phyloP scores from a whole-genome alignment of 2,329 filamentous ascomycete genomes.

The Claviceps maximensis region DNA sequence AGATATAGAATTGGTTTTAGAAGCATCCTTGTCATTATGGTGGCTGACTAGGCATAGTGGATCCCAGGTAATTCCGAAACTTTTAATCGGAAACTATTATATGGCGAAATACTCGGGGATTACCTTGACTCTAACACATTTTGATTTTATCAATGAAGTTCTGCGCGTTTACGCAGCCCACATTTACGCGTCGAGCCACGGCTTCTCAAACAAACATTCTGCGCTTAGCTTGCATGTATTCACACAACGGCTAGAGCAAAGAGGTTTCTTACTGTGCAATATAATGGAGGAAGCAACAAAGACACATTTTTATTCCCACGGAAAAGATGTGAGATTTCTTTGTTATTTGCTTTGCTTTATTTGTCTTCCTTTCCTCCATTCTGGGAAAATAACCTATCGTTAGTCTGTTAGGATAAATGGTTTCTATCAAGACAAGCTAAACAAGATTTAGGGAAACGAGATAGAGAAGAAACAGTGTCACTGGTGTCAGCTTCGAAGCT shows the following conservation, averaged over 20 bases:
- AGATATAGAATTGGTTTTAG: no score
- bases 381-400: neutral
- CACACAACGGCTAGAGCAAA: neutral
- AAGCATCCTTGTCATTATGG: no score
- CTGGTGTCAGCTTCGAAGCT: constrained; percentile 46
- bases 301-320: constrained; percentile 38
- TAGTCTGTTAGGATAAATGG: neutral
- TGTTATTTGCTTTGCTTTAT: neutral
- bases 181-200: neutral
- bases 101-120: no score
- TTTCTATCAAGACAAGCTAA: neutral
- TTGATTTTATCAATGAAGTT: no score
- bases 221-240: no score
- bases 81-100: no score
- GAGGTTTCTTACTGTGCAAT: neutral
- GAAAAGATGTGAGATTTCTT: constrained; percentile 17
- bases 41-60: no score
- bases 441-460: constrained; percentile 17
- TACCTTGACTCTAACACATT: no score
- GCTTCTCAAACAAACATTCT: no score
- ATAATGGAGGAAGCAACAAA: constrained; percentile 33
- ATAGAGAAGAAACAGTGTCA: constrained; percentile 37
- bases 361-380: neutral
- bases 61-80: no score
- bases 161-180: neutral